Base-by-base conservation (phyloP, 73 alveolate species). In the Paramecium octaurelia region DNA sequence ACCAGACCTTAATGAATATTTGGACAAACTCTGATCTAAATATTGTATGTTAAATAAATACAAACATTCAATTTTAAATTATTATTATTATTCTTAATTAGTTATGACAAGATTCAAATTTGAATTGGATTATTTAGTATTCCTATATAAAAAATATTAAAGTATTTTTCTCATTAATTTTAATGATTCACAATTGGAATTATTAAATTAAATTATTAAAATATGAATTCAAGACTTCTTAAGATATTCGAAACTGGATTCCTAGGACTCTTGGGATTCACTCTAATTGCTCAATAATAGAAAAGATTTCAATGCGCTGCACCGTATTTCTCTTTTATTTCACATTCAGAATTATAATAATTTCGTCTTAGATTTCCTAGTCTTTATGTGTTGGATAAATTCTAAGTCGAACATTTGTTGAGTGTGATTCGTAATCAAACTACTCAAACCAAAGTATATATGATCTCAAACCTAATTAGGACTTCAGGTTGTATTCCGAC, bases 301-400 rank as follows among this genome's bases (percentile, higher is more conserved):
- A 73, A 43, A 20, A 21, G 57, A 48, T 43, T 18, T 9, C 18
- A 80, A 38, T 80, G 91, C 27, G 75, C 75, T 20, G 73, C 76
- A 21, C 91, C 91, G 14, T 80, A 42, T 35, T 44, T 80, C 54
- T 80, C 70, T 20, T 40, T 80, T 48, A 80, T 80, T 6, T 43
- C 91, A 12, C 91, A 80, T 48, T 20, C 91, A 12, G 91, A 80
- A 48, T 44, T 80, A 27, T 23, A 46, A 46, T 14, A 42, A 44
- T 46, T 80, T 31, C 27, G 14, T 9, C 18, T 44, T 18, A 80
- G 57, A 80, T 80, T 31, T 80, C 76, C 70, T 1, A 80, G 35
- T 80, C 57, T 80, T 8, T 27, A 46, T 35, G 57, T 80, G 12
- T 80, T 40, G 70, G 91, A 80, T n/a, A 42, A 42, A 80, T 80